Conservation (phyloP, 2,329 filamentous ascomycete genomes). For the Talaromyces rugulosus region DNA sequence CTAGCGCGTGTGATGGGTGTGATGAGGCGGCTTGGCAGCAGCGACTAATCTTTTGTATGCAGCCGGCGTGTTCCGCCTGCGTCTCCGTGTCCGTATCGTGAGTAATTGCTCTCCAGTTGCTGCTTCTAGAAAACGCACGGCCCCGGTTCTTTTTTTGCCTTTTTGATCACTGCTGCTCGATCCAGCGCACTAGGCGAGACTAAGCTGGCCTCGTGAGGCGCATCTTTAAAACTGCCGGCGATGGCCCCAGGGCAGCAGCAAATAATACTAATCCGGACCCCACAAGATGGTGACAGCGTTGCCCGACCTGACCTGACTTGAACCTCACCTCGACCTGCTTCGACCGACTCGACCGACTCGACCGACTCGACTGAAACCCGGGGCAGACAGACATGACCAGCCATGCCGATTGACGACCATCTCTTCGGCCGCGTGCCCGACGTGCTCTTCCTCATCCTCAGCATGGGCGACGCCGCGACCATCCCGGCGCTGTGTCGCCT, state of each 20-base stretch:
- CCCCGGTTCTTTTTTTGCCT: neutral
- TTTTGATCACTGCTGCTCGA: neutral
- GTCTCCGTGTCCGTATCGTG: neutral
- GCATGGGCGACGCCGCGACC: conserved; percentile 20
- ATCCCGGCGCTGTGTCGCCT: conserved; percentile 21
- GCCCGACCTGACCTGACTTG: neutral
- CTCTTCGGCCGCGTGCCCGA: conserved; percentile 24
- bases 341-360: neutral
- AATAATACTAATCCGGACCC: neutral
- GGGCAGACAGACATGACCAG: conserved; percentile 6
- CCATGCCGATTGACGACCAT: conserved; percentile 8
- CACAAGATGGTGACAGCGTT: neutral
- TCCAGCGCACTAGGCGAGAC: neutral
- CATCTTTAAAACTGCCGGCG: neutral
- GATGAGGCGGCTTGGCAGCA: neutral
- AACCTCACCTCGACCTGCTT: neutral
- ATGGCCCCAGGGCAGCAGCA: neutral
- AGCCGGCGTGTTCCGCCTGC: neutral
- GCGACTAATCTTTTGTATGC: neutral
- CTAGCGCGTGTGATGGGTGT: neutral
- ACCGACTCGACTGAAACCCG: neutral
- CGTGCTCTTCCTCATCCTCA: conserved; percentile 27
- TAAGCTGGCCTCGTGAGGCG: neutral
- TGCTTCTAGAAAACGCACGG: conserved; percentile 2
- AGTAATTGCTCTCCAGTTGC: neutral